Percentiles rank a stretch among this genome's conserved stretches.
These are phyloP conservation scores for Exophiala sideris DNA, from an alignment of 2,329 filamentous ascomycete genomes.

Conservation along the genomic window DNA sequence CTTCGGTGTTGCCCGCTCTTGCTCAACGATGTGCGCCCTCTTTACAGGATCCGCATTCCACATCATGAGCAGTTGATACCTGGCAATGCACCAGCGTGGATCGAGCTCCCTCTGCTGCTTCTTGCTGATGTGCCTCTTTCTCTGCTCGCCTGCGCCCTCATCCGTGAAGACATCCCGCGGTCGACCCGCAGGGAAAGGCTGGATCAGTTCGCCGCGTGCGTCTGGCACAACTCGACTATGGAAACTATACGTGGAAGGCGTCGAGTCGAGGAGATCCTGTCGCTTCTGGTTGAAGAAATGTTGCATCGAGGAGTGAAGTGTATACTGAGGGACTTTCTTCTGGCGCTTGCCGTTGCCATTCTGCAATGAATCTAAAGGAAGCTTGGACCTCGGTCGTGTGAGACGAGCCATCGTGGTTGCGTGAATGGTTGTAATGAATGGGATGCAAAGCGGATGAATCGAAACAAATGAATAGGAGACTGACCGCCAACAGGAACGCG, in stretches of 20 bases:
- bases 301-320: background rate
- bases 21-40: background rate
- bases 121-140: background rate
- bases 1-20: background rate
- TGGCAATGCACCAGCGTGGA: background rate
- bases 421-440: too few species aligned
- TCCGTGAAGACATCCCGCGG: background rate
- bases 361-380: background rate
- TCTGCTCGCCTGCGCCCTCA: background rate
- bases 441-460: too few species aligned
- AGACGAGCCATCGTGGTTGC: background rate
- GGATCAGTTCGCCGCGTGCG: constrained; percentile 1
- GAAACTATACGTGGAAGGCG: background rate
- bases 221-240: background rate
- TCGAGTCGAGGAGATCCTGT: background rate
- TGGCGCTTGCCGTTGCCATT: background rate
- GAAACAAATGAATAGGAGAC: background rate
- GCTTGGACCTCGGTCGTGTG: background rate
- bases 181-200: background rate
- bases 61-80: background rate
- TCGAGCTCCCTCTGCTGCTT: background rate
- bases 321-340: constrained; percentile 1
- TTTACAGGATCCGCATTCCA: background rate
- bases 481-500: background rate
- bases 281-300: constrained; percentile 13